Evolutionary conservation across 1,139 yeast genomes (phyloP).

Genomic region (Blastobotrys ciferrii): DNA sequence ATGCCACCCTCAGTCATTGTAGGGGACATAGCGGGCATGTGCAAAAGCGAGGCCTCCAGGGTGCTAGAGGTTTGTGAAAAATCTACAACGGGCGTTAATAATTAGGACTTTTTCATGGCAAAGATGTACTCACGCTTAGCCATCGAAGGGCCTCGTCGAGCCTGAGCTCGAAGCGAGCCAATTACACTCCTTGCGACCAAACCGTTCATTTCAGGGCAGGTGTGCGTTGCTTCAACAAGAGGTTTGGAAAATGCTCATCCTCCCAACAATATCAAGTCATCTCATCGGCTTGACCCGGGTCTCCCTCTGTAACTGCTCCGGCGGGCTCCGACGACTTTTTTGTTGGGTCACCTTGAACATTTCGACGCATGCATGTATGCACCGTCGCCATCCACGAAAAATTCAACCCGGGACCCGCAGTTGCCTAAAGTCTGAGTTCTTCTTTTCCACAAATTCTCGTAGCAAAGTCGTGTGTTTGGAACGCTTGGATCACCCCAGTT

Average conservation of each 20-base stretch:
- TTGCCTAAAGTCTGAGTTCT: too few species aligned
- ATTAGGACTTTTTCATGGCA: too few species aligned
- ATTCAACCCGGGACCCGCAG: too few species aligned
- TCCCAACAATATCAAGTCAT: neutral
- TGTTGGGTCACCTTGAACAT: too few species aligned
- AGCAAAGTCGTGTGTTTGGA: too few species aligned
- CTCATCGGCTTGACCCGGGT: constrained; percentile 4
- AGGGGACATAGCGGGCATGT: constrained; percentile 99
- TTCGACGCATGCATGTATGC: neutral
- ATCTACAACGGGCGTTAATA: constrained; percentile 3
- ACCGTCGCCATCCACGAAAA: too few species aligned
- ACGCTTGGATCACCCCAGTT: too few species aligned
- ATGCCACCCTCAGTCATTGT: constrained; percentile 98
- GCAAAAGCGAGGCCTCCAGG: constrained; percentile 56
- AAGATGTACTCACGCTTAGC: neutral
- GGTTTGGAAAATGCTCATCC: neutral
- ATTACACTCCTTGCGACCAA: constrained; percentile 13
- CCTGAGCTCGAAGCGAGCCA: constrained; percentile 13
- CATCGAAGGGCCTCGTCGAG: constrained; percentile 12
- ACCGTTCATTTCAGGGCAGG: constrained; percentile 15
- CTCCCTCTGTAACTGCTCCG: constrained; percentile 1
- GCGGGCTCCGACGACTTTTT: constrained; percentile 1
- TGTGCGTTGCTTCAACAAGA: constrained; percentile 1
- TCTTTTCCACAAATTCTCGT: too few species aligned
- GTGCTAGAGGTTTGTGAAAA: constrained; percentile 11